A percentile compares a stretch with the other conserved stretches of the same genome.
These are phyloP conservation scores for Neofusicoccum parvum DNA, from an alignment of 2,329 filamentous ascomycete species.

Conservation along the genomic window DNA sequence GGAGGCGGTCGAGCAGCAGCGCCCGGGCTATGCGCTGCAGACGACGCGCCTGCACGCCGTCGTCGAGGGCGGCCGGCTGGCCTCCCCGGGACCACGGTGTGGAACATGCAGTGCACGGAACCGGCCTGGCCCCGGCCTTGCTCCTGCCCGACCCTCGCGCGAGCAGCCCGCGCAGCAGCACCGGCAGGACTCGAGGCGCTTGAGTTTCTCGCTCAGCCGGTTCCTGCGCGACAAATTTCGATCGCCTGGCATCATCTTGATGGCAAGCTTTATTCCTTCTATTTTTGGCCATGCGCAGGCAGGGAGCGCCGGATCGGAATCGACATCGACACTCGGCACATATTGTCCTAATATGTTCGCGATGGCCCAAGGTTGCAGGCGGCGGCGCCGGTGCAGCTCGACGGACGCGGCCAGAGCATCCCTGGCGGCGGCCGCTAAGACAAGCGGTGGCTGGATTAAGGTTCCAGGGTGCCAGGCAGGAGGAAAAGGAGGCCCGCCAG, in stretches of 20 bases:
- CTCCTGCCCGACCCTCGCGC: not conserved
- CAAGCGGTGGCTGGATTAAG: constrained; percentile 4
- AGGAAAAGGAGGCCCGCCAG: not conserved
- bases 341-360: not conserved
- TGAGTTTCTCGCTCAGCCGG: too few relatives aligned
- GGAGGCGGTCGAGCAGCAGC: not conserved
- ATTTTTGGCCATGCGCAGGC: not conserved
- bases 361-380: not conserved
- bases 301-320: not conserved
- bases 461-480: not conserved
- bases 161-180: not conserved
- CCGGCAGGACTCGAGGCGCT: too few relatives aligned
- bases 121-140: constrained; percentile 9
- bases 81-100: not conserved
- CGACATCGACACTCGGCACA: not conserved
- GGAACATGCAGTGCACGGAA: constrained; percentile 5
- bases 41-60: not conserved
- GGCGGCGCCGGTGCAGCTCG: not conserved
- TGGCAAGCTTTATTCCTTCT: not conserved
- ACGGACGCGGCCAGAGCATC: not conserved
- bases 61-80: not conserved
- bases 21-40: not conserved
- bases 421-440: constrained; percentile 9
- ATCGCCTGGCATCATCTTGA: not conserved
- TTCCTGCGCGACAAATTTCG: not conserved